Base-by-base conservation (phyloP, 2,329 filamentous ascomycete species). In the Cadophora sp. region DNA sequence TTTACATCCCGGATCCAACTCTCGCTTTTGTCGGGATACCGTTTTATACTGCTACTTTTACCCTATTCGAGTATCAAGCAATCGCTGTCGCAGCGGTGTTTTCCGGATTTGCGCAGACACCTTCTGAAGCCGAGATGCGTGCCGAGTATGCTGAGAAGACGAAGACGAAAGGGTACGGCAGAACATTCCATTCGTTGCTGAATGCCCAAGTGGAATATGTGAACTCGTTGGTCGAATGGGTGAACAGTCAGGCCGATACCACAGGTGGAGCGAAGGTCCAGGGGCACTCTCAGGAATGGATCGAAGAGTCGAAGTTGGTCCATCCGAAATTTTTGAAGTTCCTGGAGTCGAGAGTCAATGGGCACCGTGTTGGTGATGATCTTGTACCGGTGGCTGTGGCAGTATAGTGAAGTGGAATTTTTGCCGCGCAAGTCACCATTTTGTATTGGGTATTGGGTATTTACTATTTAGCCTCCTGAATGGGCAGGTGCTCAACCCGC, bases 51-150 rank as follows among this genome's bases (percentile, higher is more conserved):
- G 81, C 82, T 0, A 84, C 83, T 0, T 85, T 84, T 69, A 80
- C 79, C 0, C 75, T 84, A 8, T 85, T 84, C 67, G 83, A 85
- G 64, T 84, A 82, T 64, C 83, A 85, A 70, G 81, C 83, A 13
- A 80, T 83, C 68, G 77, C 79, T 1, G 72, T 83, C 1, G 82
- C 82, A 1, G 78, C 79, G 36, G 80, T 83, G 0, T 76, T 82
- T 18, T 75, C 78, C 2, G 81, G 79, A 0, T 73, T 74, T 45
- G 80, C 78, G 0, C 67, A 70, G 1, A 65, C 84, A 20, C 83
- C 83, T 0, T 68, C 60, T 1, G 65, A 76, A 61, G 67, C 72
- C 4, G 74, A 68, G 1, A 82, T 83, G 80, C 73, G 80, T 45
- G 53, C 53, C 18, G 71, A 72, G 33, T 73, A 74, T 58, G 58